Conservation (phyloP, 176 grass and related monocot genomes). For the Phoenix roebelenii region DNA sequence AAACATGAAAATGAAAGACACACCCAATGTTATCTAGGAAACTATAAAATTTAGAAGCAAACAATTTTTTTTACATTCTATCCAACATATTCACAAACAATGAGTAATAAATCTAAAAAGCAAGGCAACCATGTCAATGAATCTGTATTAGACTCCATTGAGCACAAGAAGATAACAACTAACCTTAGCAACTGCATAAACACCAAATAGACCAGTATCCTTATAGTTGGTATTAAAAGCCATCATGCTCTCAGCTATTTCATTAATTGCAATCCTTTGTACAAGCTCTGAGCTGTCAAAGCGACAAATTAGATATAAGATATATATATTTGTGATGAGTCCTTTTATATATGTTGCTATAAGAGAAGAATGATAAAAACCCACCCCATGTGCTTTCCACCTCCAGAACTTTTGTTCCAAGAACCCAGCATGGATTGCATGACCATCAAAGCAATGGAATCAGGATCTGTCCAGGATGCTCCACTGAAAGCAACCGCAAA, state of each 20-base stretch:
- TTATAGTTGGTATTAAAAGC: conserved; percentile 98
- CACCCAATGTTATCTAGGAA: too few species aligned
- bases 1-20: too few species aligned
- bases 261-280: conserved; percentile 88
- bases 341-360: too few species aligned
- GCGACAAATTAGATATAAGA: too few species aligned
- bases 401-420: conserved; percentile 72
- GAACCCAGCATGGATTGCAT: conserved; percentile 97
- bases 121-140: too few species aligned
- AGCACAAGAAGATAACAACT: conserved; percentile 9
- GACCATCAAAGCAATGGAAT: conserved; percentile 95
- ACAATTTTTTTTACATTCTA: too few species aligned
- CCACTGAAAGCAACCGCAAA: conserved; percentile 94
- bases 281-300: conserved; percentile 74
- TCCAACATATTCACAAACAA: too few species aligned
- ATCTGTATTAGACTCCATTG: too few species aligned
- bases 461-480: conserved; percentile 77
- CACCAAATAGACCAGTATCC: conserved; percentile 90
- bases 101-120: too few species aligned
- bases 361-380: conserved; percentile 10
- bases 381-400: conserved; percentile 90
- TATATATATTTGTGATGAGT: too few species aligned
- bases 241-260: conserved; percentile 96
- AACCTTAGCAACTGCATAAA: conserved; percentile 93
- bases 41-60: too few species aligned